These are phyloP conservation scores for Mortierella sp. DNA, from an alignment of 371 early-diverging fungal genomes.

Conservation along the genomic window DNA sequence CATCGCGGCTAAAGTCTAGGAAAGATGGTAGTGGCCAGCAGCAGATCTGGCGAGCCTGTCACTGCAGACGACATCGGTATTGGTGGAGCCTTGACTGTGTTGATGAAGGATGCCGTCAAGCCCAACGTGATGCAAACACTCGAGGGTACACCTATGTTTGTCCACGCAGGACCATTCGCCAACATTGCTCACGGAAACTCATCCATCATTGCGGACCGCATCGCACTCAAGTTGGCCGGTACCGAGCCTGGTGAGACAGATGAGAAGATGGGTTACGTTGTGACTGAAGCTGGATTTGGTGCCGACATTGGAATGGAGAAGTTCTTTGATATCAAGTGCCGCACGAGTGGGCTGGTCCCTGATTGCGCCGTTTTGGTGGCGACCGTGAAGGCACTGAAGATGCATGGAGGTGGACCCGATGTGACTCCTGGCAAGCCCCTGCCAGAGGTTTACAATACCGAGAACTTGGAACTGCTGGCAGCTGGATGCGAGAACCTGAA, in stretches of 20 bases:
- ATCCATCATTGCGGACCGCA: slow-evolving; percentile 93
- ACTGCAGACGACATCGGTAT: slow-evolving; percentile 96
- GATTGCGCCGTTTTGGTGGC: slow-evolving; percentile 96
- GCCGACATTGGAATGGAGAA: slow-evolving; percentile 99
- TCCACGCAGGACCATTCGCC: slow-evolving; percentile 98
- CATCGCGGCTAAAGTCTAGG: slow-evolving; percentile 72
- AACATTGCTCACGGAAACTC: slow-evolving; percentile 98
- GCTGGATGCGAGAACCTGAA: slow-evolving; percentile 87
- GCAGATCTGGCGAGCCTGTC: slow-evolving; percentile 84
- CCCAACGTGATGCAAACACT: slow-evolving; percentile 98
- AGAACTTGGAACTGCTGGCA: slow-evolving; percentile 85
- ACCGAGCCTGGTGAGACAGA: slow-evolving; percentile 63
- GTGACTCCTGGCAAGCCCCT: slow-evolving; percentile 92
- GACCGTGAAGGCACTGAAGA: slow-evolving; percentile 94
- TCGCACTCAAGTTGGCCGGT: slow-evolving; percentile 94
- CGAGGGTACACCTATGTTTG: slow-evolving; percentile 97
- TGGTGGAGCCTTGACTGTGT: slow-evolving; percentile 94
- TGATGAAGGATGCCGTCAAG: slow-evolving; percentile 98
- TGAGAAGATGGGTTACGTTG: slow-evolving; percentile 87
- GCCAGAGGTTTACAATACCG: slow-evolving; percentile 86
- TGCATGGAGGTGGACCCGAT: slow-evolving; percentile 97
- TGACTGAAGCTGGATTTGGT: slow-evolving; percentile 98
- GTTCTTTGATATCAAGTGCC: slow-evolving; percentile 98
- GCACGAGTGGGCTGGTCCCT: slow-evolving; percentile 88
- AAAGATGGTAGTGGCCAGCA: slow-evolving; percentile 92